A percentile compares a stretch with the other conserved stretches of the same genome.
These are phyloP conservation scores for Curvularia hawaiiensis DNA, from an alignment of 2,329 filamentous ascomycete genomes.

Conservation along the genomic window DNA sequence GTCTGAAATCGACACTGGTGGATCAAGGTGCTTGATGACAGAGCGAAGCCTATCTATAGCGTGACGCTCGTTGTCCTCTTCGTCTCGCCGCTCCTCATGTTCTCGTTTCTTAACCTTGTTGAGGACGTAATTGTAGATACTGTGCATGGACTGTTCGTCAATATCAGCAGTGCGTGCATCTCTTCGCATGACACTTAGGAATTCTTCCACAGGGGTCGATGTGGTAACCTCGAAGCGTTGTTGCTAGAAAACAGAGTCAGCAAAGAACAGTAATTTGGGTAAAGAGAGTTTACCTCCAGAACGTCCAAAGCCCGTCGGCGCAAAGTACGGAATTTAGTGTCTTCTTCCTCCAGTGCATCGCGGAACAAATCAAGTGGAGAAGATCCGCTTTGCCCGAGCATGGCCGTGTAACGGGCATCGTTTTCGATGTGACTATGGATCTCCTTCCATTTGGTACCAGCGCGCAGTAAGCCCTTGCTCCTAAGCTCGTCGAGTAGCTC, in stretches of 20 bases:
- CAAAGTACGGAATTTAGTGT: conserved; percentile 79
- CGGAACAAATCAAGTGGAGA: conserved; percentile 92
- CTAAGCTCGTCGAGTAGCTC: conserved; percentile 76
- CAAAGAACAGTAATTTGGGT: neutral
- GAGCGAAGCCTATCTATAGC: conserved; percentile 84
- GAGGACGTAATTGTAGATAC: conserved; percentile 86
- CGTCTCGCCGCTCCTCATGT: conserved; percentile 81
- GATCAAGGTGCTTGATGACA: conserved; percentile 87
- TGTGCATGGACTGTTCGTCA: conserved; percentile 75
- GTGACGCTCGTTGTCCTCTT: conserved; percentile 84
- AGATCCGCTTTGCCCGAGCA: conserved; percentile 84
- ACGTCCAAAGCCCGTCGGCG: conserved; percentile 87
- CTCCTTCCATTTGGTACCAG: conserved; percentile 87
- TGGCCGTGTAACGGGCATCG: conserved; percentile 81
- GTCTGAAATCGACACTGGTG: conserved; percentile 76
- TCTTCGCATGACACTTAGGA: conserved; percentile 78
- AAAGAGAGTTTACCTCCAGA: conserved; percentile 72
- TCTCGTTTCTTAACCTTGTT: conserved; percentile 82
- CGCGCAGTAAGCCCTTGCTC: conserved; percentile 79
- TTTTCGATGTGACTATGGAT: conserved; percentile 75
- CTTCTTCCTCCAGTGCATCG: conserved; percentile 93
- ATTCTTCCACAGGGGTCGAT: conserved; percentile 87
- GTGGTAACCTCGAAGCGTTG: conserved; percentile 88
- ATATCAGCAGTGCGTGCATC: conserved; percentile 89
- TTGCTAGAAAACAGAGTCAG: conserved; percentile 61